phyloP scores from a whole-genome alignment of 2,329 filamentous ascomycete species.

The Pseudogymnoascus sp. region DNA sequence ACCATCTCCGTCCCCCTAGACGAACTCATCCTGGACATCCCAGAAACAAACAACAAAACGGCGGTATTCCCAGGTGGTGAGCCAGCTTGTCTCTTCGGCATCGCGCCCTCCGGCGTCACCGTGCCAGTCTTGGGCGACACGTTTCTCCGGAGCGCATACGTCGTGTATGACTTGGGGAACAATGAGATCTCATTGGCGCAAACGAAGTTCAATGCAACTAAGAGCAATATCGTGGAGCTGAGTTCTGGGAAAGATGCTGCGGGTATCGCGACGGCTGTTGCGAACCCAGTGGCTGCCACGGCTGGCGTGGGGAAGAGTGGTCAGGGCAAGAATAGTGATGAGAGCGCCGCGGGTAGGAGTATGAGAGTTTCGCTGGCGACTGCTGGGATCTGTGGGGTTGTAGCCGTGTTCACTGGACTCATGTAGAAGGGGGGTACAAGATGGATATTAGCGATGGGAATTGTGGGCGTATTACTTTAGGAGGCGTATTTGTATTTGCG shows the following conservation, averaged over 20 bases:
- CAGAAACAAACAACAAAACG: conserved; percentile 39
- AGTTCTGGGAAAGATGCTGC: conserved; percentile 42
- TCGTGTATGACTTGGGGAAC: conserved; percentile 68
- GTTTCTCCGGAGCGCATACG: conserved; percentile 67
- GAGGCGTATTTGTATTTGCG: neutral
- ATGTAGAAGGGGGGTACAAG: neutral
- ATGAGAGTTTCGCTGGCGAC: neutral
- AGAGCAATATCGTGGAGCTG: conserved; percentile 50
- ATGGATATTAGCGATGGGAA: neutral
- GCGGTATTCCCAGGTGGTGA: conserved; percentile 48
- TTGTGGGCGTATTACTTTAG: neutral
- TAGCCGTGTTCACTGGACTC: neutral
- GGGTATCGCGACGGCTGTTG: conserved; percentile 48
- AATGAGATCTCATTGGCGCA: conserved; percentile 66
- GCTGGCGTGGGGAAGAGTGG: conserved; percentile 28
- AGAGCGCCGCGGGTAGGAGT: neutral
- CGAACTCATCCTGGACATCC: conserved; percentile 53
- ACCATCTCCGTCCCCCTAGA: conserved; percentile 50
- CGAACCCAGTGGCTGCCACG: conserved; percentile 45
- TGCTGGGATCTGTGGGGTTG: neutral
- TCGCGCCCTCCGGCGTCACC: conserved; percentile 50
- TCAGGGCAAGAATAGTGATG: neutral
- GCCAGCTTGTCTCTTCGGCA: conserved; percentile 60
- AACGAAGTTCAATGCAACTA: conserved; percentile 54
- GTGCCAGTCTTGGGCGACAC: conserved; percentile 66